Percentiles rank a stretch among this genome's conserved stretches.
phyloP scores from a whole-genome alignment of 768 basidiomycete species.

The Lentinula boryana region DNA sequence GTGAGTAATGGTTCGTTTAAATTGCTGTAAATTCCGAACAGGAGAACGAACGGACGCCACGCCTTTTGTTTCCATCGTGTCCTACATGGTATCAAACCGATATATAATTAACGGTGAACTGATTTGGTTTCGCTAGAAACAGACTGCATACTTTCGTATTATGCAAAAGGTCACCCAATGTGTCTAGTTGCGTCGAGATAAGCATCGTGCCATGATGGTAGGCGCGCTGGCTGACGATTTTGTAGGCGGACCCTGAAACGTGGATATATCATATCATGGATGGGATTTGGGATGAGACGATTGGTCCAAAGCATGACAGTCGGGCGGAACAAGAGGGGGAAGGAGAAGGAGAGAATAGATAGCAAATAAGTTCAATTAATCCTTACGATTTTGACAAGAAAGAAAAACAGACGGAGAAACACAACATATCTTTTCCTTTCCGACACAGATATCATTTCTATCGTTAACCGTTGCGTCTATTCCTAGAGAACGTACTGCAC shows the following conservation, averaged over 20 bases:
- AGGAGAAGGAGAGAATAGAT: slow-evolving; percentile 4
- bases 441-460: slow-evolving; percentile 87
- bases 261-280: slow-evolving; percentile 22
- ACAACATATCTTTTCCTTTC: slow-evolving; percentile 78
- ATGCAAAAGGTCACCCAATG: slow-evolving; percentile 67
- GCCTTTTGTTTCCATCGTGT: slow-evolving; percentile 75
- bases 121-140: not conserved
- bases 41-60: slow-evolving; percentile 91
- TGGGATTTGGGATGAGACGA: too few relatives aligned
- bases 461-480: slow-evolving; percentile 80
- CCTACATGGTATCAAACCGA: slow-evolving; percentile 32
- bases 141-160: slow-evolving; percentile 46
- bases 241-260: slow-evolving; percentile 98
- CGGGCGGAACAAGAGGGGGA: not conserved
- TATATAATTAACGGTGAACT: too few relatives aligned
- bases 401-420: not conserved
- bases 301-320: not conserved
- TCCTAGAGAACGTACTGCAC: slow-evolving; percentile 71
- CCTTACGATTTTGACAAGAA: not conserved
- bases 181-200: slow-evolving; percentile 70
- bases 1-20: slow-evolving; percentile 49
- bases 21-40: slow-evolving; percentile 74
- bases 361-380: not conserved
- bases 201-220: slow-evolving; percentile 99
- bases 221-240: slow-evolving; percentile 83